Conservation (phyloP, 768 basidiomycete species). For the Auricularia sp. region DNA sequence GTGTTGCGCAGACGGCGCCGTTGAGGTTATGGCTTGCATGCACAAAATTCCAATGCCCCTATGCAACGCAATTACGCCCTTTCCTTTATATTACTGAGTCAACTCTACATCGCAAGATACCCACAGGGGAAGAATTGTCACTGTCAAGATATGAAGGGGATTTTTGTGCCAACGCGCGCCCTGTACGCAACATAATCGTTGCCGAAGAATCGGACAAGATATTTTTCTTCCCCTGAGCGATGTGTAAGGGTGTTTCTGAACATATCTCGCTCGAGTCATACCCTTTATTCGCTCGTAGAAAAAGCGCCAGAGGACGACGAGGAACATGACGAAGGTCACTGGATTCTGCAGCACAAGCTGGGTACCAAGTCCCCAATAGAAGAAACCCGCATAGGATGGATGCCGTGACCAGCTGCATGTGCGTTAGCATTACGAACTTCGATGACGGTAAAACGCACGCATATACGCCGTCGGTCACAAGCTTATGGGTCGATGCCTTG, state of each 20-base stretch:
- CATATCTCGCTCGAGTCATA: constrained; percentile 28
- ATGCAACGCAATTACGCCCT: neutral
- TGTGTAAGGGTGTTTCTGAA: neutral
- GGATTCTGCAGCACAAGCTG: constrained; percentile 88
- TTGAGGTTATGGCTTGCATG: neutral
- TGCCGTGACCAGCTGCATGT: constrained; percentile 69
- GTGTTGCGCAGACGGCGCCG: neutral
- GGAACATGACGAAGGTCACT: constrained; percentile 55
- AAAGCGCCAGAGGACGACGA: constrained; percentile 70
- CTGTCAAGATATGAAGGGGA: constrained; percentile 68
- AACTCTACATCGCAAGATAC: neutral
- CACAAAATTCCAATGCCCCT: neutral
- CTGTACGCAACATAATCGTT: constrained; percentile 74
- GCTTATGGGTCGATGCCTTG: constrained; percentile 60
- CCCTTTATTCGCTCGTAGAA: constrained; percentile 73
- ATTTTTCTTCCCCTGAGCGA: constrained; percentile 64
- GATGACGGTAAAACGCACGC: constrained; percentile 38
- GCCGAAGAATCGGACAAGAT: constrained; percentile 81
- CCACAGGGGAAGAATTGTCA: neutral
- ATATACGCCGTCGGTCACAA: constrained; percentile 88
- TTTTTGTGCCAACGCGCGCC: constrained; percentile 67
- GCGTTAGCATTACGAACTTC: constrained; percentile 4
- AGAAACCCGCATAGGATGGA: constrained; percentile 95
- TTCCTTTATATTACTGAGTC: neutral
- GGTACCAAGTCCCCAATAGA: constrained; percentile 94